Conservation (phyloP, 2,329 filamentous ascomycete genomes). For the Hymenoscyphus salicellus region DNA sequence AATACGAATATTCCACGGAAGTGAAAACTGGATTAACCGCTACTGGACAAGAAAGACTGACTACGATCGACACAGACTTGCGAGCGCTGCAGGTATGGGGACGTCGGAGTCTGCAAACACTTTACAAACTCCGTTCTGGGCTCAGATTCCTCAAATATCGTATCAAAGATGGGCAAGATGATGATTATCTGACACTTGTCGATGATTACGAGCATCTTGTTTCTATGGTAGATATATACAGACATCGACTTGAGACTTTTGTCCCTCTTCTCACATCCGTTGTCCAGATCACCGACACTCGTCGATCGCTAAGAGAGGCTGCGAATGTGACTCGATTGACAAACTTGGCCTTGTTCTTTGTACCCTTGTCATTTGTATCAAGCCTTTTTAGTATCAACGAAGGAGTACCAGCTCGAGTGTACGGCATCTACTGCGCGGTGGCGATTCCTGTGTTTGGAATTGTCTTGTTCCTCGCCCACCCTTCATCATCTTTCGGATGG, state of each 20-base stretch:
- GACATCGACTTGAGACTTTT: constrained; percentile 13
- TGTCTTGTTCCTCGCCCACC: neutral
- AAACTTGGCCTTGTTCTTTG: constrained; percentile 12
- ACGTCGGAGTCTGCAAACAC: constrained; percentile 11
- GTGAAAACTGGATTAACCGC: neutral
- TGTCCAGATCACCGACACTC: constrained; percentile 16
- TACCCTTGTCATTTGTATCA: constrained; percentile 13
- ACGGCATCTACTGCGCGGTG: neutral
- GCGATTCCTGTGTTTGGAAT: constrained; percentile 6
- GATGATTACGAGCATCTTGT: constrained; percentile 16
- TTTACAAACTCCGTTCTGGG: constrained; percentile 8
- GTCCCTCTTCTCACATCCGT: constrained; percentile 18
- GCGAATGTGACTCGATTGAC: constrained; percentile 20
- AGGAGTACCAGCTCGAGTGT: neutral
- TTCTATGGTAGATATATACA: constrained; percentile 8
- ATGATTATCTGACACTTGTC: constrained; percentile 2
- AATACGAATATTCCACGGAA: constrained; percentile 12
- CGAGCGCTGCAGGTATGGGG: constrained; percentile 12
- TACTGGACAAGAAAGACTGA: neutral
- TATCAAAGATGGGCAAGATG: neutral
- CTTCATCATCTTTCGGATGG: neutral
- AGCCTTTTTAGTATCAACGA: constrained; percentile 13
- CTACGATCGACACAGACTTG: constrained; percentile 9
- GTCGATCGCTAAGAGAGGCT: constrained; percentile 14
- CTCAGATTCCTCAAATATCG: constrained; percentile 12